phyloP scores from a whole-genome alignment of 768 basidiomycete genomes.

The Mycena crocata region DNA sequence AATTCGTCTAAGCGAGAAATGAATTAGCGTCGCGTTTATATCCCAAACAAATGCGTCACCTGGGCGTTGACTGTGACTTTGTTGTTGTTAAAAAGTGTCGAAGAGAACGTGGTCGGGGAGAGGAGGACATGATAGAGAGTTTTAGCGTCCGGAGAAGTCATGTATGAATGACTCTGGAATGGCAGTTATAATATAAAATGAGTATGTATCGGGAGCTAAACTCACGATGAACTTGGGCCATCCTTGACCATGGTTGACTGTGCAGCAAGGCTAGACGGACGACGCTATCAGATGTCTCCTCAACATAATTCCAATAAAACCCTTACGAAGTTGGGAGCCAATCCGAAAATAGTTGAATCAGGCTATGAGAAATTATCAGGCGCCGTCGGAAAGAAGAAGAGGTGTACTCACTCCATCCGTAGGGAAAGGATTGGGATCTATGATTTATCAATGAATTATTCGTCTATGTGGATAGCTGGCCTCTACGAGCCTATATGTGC shows the following conservation, averaged over 20 bases:
- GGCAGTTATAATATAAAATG: background rate
- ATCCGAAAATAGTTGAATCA: slow-evolving; percentile 24
- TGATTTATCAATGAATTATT: too few species aligned
- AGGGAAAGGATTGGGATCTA: slow-evolving; percentile 28
- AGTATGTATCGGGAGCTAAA: background rate
- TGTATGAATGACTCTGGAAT: slow-evolving; percentile 24
- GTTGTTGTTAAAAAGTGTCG: slow-evolving; percentile 26
- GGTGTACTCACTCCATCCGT: slow-evolving; percentile 20
- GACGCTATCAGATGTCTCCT: slow-evolving; percentile 5
- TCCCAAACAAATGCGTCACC: too few species aligned
- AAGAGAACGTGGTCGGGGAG: slow-evolving; percentile 28
- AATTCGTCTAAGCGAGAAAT: too few species aligned
- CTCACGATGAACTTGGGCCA: slow-evolving; percentile 31
- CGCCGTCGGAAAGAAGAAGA: background rate
- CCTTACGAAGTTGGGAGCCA: slow-evolving; percentile 26
- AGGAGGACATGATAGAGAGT: slow-evolving; percentile 30
- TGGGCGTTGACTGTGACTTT: slow-evolving; percentile 25
- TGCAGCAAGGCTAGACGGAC: slow-evolving; percentile 25
- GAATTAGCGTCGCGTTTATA: too few species aligned
- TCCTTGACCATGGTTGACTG: slow-evolving; percentile 32
- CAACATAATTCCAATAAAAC: background rate
- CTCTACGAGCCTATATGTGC: too few species aligned
- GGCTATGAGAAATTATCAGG: background rate
- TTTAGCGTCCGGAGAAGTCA: slow-evolving; percentile 25
- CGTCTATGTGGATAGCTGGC: too few species aligned